Evolutionary conservation across 2,329 filamentous ascomycete species (phyloP), one percentile per base, ranked within the genome.

Genomic region (Monosporascus sp.): DNA sequence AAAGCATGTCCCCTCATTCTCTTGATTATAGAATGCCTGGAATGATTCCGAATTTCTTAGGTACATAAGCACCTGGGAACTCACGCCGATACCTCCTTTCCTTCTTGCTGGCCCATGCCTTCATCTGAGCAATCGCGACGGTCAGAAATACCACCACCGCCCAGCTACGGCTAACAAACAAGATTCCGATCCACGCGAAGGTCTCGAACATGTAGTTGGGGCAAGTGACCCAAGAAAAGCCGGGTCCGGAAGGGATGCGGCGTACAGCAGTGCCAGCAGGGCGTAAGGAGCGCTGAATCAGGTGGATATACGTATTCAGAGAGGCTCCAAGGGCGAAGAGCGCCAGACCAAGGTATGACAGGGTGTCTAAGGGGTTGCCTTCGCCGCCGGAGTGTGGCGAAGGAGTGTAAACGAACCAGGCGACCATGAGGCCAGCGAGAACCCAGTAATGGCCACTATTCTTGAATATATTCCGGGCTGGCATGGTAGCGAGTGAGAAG

Each of bases 201-300:
- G 79, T 75, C 26, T 90, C 87, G 61, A 89, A 90, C 63, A 87
- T 73, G 68, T 90, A 90, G 70, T 90, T 90, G 3, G 87, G 87
- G 69, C 87, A 90, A 7, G 87, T 90, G 41, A 90, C 86, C 45
- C 80, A 68, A 53, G 74, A 74, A 69, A 90, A 90, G 6, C 85
- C 84, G 46, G 86, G 76, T 1, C 87, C 87, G 41, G 74, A 72
- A 0, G 87, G 87, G 56, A 90, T 87, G 20, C 84, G 85, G 16
- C 87, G 75, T 60, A 87, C 83, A 2, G 80, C 84, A 47, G 80
- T 83, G 40, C 85, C 85, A 0, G 78, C 73, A n/a, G 78, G 79
- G 17, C 87, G 79, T 44, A 90, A 73, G 53, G 78, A 74, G 45
- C 79, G 79, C 7, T 90, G 74, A 1, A 80, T 79, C 48, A 86